These are phyloP conservation scores for Zasmidium cellare DNA, from an alignment of 2,329 filamentous ascomycete species.

Conservation along the genomic window DNA sequence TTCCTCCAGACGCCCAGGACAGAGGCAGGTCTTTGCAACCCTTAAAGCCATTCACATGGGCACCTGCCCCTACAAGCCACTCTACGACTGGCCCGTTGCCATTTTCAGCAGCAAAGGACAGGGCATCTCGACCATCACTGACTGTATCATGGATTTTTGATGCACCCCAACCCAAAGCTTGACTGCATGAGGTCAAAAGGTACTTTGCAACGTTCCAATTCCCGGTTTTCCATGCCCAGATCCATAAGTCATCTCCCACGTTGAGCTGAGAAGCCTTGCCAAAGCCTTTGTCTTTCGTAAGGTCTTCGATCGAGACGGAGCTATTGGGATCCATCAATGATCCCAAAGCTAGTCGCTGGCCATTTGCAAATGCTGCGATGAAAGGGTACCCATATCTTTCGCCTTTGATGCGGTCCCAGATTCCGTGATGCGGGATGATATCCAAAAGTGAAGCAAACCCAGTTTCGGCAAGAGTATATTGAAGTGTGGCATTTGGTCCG, in stretches of 20 bases:
- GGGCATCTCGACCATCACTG: neutral
- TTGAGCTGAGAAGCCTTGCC: neutral
- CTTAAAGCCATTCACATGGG: slow-evolving; percentile 4
- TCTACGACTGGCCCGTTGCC: neutral
- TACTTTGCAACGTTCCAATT: slow-evolving; percentile 3
- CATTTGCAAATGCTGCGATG: slow-evolving; percentile 14
- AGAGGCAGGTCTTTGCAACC: too few relatives aligned
- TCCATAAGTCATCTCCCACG: neutral
- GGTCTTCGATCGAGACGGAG: neutral
- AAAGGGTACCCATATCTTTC: slow-evolving; percentile 14
- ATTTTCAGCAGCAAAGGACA: neutral
- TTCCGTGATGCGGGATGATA: neutral
- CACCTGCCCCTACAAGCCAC: slow-evolving; percentile 6
- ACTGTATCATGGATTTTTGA: neutral
- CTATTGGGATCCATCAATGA: neutral
- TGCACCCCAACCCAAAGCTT: neutral
- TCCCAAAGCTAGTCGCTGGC: slow-evolving; percentile 1
- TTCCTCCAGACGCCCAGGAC: too few relatives aligned
- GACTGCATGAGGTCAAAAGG: neutral
- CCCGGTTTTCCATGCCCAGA: neutral
- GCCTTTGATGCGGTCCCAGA: neutral
- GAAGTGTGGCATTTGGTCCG: slow-evolving; percentile 23
- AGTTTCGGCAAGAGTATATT: slow-evolving; percentile 42
- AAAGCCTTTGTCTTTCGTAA: slow-evolving; percentile 5
- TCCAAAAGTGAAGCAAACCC: slow-evolving; percentile 12